phyloP scores from a whole-genome alignment of 805 yeast genomes.

The Lipomyces oligophaga region DNA sequence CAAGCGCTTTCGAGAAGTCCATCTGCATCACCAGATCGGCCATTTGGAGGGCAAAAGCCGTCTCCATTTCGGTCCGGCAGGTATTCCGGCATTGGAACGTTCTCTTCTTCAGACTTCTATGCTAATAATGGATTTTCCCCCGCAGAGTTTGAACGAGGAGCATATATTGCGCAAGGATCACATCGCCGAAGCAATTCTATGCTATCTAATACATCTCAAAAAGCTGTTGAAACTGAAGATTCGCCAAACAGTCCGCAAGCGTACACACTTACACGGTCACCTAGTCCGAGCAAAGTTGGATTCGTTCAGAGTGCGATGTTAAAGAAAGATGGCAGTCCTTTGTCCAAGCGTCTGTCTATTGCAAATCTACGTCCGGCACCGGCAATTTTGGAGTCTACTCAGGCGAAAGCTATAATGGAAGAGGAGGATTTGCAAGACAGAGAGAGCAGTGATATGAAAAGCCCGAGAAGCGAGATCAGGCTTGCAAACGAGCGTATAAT shows the following conservation, averaged over 20 bases:
- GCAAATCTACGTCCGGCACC: constrained; percentile 23
- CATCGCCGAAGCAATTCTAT: constrained; percentile 7
- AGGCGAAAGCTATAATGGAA: no score
- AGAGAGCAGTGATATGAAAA: neutral
- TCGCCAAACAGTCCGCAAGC: constrained; percentile 6
- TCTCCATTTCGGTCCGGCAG: constrained; percentile 23
- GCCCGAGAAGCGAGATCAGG: neutral
- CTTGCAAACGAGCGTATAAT: neutral
- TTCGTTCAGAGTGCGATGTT: constrained; percentile 26
- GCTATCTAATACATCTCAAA: constrained; percentile 7
- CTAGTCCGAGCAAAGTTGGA: constrained; percentile 18
- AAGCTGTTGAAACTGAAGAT: neutral
- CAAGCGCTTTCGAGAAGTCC: constrained; percentile 12
- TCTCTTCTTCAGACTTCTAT: constrained; percentile 26
- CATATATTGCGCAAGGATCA: constrained; percentile 3
- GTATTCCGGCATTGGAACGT: constrained; percentile 24
- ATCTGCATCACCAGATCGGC: constrained; percentile 17
- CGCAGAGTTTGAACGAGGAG: constrained; percentile 20
- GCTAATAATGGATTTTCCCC: constrained; percentile 9
- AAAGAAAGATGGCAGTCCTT: constrained; percentile 10
- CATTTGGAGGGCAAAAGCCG: neutral
- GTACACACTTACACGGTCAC: constrained; percentile 14
- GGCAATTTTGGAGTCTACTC: constrained; percentile 10
- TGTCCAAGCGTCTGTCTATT: constrained; percentile 21
- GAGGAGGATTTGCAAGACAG: no score